Percentiles rank a stretch among this genome's conserved stretches.
These are phyloP conservation scores for Cladophialophora psammophila DNA, from an alignment of 2,329 filamentous ascomycete species.

Conservation along the genomic window DNA sequence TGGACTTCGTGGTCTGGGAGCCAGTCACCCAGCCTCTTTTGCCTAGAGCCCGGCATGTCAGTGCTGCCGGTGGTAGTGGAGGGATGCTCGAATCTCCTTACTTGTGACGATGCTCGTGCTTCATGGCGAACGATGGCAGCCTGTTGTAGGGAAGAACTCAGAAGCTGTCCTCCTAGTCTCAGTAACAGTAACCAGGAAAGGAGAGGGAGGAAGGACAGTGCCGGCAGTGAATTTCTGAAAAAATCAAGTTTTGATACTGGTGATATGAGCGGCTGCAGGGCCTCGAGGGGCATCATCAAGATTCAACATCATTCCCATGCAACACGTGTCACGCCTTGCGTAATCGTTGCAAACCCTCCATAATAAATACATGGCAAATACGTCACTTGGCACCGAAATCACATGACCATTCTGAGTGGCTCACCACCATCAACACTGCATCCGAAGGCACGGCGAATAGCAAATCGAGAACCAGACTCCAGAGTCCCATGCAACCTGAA, in stretches of 20 bases:
- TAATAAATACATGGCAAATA: background rate
- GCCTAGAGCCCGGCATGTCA: background rate
- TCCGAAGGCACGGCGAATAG: no score
- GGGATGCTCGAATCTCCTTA: background rate
- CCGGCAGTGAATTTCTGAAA: no score
- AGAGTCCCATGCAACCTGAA: no score
- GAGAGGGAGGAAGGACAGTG: background rate
- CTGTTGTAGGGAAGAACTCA: background rate
- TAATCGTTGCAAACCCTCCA: background rate
- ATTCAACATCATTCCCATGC: no score
- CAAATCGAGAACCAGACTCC: no score
- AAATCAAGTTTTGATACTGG: no score
- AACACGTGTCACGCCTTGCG: background rate
- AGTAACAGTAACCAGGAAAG: background rate
- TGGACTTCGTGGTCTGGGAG: slow-evolving; percentile 70
- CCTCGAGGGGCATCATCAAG: no score
- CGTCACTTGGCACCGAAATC: background rate
- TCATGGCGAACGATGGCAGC: background rate
- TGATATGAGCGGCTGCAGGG: no score
- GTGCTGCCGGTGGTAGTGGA: slow-evolving; percentile 17
- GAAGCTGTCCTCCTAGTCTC: background rate
- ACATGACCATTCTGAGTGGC: no score
- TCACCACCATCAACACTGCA: no score
- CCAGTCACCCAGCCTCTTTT: slow-evolving; percentile 61
- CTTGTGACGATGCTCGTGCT: background rate